Base-by-base conservation (phyloP, 2,329 filamentous ascomycete genomes). In the Claviceps sp. region DNA sequence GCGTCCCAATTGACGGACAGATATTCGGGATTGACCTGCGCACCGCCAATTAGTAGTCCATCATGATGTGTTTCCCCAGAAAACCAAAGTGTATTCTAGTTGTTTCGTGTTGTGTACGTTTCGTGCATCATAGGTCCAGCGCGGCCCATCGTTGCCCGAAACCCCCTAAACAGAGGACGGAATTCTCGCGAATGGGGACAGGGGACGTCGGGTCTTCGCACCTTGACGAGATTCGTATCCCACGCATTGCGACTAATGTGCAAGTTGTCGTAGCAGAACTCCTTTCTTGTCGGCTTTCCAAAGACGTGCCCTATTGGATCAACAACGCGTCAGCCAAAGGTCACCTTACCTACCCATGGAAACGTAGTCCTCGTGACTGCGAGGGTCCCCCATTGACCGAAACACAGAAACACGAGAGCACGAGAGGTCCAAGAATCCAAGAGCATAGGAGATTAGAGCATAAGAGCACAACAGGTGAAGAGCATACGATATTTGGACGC, bases 141-240 rank as follows among this genome's bases (percentile, higher is more conserved):
- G 41, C 20, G 18, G 20, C 41, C 30, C 41, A 43, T 22, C 22
- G 18, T 22, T 18, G 41, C 30, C 30, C 9, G 9, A 26, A 14
- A 24, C 11, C 5, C 18, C 14, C 40, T 14, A 16, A 26, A 24
- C 1, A 24, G 11, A 26, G 42, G 20, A 14, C 20, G 42, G 42
- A 6, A 44, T 44, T 24, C 16, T 22, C 13, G 18, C 5, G 22
- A n/a, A 4, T 4, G 43, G 24, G 6, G 13, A 8, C 6, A 18
- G 9, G 5, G 13, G 20, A 16, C 8, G 26, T 26, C 5, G 16
- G 8, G 11, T 36, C 26, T 11, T 52, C 77, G 68, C 70, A 94
- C 89, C 85, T 97, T 97, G 73, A 97, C 80, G 65, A 98, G 75
- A 74, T 98, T 98, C 64, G 90, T 96, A 70, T 98, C 93, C 93